Conservation (phyloP, 805 yeast species). For the Clavispora fructus region DNA sequence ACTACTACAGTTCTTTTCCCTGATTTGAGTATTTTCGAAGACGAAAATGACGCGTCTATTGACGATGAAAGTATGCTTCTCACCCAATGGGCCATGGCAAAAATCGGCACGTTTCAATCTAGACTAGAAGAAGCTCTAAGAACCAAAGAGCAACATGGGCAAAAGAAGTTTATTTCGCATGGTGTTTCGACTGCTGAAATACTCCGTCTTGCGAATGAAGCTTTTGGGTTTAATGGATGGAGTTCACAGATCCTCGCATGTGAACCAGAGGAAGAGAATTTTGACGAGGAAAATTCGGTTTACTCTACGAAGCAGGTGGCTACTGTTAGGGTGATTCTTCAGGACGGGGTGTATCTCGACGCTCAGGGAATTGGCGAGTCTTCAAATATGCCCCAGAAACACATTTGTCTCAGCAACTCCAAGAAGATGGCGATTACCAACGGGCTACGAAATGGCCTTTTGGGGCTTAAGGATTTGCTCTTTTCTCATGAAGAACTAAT, state of each 20-base stretch:
- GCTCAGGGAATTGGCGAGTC: conserved; percentile 38
- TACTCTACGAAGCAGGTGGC: conserved; percentile 23
- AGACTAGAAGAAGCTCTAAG: conserved; percentile 35
- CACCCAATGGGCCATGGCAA: conserved; percentile 39
- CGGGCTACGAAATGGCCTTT: conserved; percentile 40
- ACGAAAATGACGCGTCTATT: background rate
- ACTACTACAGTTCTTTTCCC: conserved; percentile 17
- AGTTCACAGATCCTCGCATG: conserved; percentile 35
- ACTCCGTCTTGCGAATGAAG: conserved; percentile 41
- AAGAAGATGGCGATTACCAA: conserved; percentile 46
- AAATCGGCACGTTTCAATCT: conserved; percentile 45
- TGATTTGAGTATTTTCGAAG: conserved; percentile 15
- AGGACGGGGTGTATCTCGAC: conserved; percentile 39
- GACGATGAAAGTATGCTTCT: background rate
- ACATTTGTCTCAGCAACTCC: conserved; percentile 31
- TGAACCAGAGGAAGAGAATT: conserved; percentile 12
- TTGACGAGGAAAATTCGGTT: conserved; percentile 17
- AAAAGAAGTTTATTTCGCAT: background rate
- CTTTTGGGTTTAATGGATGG: conserved; percentile 59
- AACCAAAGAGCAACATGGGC: conserved; percentile 10
- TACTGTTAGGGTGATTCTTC: conserved; percentile 30
- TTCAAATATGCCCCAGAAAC: conserved; percentile 26
- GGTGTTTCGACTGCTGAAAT: conserved; percentile 8
- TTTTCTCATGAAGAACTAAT: conserved; percentile 19
- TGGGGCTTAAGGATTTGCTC: conserved; percentile 26